These are phyloP conservation scores for Tylopilus plumbeoviolaceoides DNA, from an alignment of 768 basidiomycete genomes.

Conservation along the genomic window DNA sequence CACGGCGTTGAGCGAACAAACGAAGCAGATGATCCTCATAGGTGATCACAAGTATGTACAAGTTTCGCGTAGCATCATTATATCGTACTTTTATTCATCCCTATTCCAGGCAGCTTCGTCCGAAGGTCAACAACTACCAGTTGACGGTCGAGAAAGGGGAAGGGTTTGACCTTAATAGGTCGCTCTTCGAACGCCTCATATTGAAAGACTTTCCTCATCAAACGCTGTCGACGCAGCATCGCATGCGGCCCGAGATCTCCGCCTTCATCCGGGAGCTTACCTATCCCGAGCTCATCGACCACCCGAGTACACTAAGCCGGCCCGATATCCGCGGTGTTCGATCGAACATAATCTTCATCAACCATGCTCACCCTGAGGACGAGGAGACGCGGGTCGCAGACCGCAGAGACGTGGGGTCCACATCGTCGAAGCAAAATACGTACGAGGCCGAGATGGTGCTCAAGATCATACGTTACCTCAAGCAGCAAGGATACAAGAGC, in stretches of 20 bases:
- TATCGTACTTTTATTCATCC: not conserved
- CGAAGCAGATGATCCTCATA: conserved; percentile 59
- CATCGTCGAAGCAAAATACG: conserved; percentile 58
- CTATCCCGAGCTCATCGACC: conserved; percentile 66
- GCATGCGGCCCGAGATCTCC: conserved; percentile 78
- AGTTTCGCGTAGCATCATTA: not conserved
- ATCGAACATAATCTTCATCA: conserved; percentile 59
- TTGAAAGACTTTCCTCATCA: conserved; percentile 58
- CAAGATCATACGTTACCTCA: conserved; percentile 62
- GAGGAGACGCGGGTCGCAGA: conserved; percentile 40
- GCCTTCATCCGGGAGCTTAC: conserved; percentile 56
- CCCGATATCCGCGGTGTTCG: conserved; percentile 52
- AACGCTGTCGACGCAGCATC: conserved; percentile 55
- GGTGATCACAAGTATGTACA: conserved; percentile 63
- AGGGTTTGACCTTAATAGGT: conserved; percentile 63
- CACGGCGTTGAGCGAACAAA: conserved; percentile 48
- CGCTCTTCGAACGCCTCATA: conserved; percentile 68
- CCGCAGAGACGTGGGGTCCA: conserved; percentile 42
- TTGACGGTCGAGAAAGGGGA: conserved; percentile 69
- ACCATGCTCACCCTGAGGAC: conserved; percentile 57
- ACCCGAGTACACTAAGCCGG: conserved; percentile 43
- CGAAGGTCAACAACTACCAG: conserved; percentile 63
- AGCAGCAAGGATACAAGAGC: conserved; percentile 64
- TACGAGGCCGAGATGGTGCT: conserved; percentile 62
- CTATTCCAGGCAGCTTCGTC: conserved; percentile 57